These are phyloP conservation scores for Caryopteris hybrid DNA, from an alignment of 305 asterid species.

Conservation along the genomic window DNA sequence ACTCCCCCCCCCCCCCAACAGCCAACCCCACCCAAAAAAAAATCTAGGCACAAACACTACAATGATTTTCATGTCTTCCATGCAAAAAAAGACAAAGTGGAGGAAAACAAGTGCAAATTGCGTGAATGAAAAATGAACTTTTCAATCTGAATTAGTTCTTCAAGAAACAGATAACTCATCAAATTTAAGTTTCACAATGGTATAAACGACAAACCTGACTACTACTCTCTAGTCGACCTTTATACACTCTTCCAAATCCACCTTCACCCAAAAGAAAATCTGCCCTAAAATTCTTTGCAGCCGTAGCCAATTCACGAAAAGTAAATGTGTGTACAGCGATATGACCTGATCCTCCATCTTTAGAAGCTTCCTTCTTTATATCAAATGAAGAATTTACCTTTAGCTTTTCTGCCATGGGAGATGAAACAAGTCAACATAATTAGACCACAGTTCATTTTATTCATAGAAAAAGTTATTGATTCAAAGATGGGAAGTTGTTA, in stretches of 20 bases:
- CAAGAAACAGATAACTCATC: not conserved
- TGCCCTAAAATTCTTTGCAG: slow-evolving; percentile 52
- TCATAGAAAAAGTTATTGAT: not conserved
- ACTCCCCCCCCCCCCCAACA: too few relatives aligned
- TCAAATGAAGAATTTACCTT: slow-evolving; percentile 39
- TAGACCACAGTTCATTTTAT: not conserved
- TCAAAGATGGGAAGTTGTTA: not conserved
- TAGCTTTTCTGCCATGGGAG: slow-evolving; percentile 35
- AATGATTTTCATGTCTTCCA: not conserved
- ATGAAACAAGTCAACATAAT: not conserved
- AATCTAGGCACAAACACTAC: too few relatives aligned
- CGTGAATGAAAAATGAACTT: not conserved
- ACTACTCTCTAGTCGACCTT: slow-evolving; percentile 49
- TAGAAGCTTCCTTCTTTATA: slow-evolving; percentile 39
- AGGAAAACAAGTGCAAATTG: not conserved
- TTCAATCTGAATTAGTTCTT: not conserved
- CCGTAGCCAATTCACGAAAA: slow-evolving; percentile 55
- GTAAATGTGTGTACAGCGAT: slow-evolving; percentile 57
- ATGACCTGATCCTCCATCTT: slow-evolving; percentile 47
- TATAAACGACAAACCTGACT: slow-evolving; percentile 37
- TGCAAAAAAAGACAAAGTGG: not conserved
- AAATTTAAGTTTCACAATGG: not conserved
- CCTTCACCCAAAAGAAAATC: slow-evolving; percentile 59
- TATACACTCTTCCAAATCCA: slow-evolving; percentile 52
- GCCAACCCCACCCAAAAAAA: too few relatives aligned